Evolutionary conservation across 2,329 filamentous ascomycete species (phyloP).

Genomic region (Sarocladiaceae sp.): DNA sequence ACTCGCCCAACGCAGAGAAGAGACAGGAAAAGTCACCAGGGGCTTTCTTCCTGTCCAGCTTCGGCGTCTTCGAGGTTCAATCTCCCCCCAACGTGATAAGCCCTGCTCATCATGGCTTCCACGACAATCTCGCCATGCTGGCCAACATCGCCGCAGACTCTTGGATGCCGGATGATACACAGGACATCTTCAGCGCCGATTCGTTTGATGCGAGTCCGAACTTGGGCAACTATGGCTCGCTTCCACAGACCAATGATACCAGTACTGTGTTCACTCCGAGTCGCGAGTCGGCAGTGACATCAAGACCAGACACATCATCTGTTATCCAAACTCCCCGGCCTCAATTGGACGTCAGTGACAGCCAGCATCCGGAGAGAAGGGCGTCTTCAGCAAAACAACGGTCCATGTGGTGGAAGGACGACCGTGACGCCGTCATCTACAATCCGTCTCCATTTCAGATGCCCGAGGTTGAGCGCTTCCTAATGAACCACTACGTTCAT

Average conservation of each 20-base stretch:
- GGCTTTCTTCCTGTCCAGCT: constrained; percentile 2
- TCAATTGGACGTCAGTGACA: no score
- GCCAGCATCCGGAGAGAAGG: no score
- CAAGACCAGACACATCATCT: no score
- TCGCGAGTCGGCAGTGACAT: no score
- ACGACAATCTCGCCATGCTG: not conserved
- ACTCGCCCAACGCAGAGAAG: no score
- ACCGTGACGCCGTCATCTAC: not conserved
- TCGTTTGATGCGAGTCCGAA: not conserved
- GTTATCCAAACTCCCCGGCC: no score
- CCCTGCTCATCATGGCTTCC: not conserved
- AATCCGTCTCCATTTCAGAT: not conserved
- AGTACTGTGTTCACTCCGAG: no score
- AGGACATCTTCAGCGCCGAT: not conserved
- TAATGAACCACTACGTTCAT: constrained; percentile 3
- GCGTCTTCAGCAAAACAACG: no score
- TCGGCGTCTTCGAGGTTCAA: constrained; percentile 3
- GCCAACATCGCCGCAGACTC: not conserved
- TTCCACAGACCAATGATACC: not conserved
- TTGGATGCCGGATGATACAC: not conserved
- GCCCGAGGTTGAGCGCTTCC: not conserved
- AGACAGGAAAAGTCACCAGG: no score
- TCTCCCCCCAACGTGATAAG: no score
- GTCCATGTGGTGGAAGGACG: constrained; percentile 1
- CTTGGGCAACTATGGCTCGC: not conserved